Conservation (phyloP, 768 basidiomycete species). For the Leccinum fibrillosum region DNA sequence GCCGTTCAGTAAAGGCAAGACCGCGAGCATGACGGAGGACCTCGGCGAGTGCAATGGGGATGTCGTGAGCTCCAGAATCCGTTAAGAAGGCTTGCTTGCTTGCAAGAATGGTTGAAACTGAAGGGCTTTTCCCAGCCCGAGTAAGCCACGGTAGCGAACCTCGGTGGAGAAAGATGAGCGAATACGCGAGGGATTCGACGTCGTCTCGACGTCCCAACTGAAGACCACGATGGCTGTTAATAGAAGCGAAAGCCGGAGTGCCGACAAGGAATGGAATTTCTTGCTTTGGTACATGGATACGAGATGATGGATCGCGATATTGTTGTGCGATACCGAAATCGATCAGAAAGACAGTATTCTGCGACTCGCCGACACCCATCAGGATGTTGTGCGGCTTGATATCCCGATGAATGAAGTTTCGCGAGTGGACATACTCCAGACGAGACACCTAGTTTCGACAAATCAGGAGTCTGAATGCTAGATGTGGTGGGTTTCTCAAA, state of each 20-base stretch:
- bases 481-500: too few species aligned
- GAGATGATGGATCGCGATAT: background rate
- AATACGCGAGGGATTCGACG: background rate
- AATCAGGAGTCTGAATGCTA: background rate
- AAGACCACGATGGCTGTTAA: background rate
- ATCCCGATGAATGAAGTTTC: slow-evolving; percentile 1
- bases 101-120: background rate
- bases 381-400: slow-evolving; percentile 8
- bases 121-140: background rate
- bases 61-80: background rate
- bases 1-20: background rate
- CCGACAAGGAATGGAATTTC: background rate
- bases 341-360: background rate
- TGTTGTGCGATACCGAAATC: slow-evolving; percentile 1
- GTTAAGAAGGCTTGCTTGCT: background rate
- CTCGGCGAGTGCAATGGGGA: background rate
- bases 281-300: background rate
- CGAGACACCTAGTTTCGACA: background rate
- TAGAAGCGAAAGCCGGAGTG: background rate
- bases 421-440: slow-evolving; percentile 3
- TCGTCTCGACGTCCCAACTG: background rate
- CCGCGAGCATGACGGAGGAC: background rate
- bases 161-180: background rate
- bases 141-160: slow-evolving; percentile 2
- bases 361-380: background rate